Evolutionary conservation across 805 yeast species (phyloP).

Genomic region (Tetrapisispora arboricola): DNA sequence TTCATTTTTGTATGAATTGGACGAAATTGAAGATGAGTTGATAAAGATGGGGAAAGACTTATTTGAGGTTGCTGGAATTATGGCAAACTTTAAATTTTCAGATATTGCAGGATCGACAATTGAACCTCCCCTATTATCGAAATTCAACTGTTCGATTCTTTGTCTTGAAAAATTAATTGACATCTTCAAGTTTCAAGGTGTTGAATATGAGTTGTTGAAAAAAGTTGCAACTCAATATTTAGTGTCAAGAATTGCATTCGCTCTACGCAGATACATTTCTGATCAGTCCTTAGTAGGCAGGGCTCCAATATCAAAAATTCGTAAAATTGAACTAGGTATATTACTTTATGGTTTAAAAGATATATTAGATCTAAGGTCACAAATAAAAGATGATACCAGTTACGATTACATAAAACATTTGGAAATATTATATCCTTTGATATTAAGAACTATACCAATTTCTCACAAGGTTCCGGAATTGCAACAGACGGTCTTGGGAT

Average conservation of each 20-base stretch:
- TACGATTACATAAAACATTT: conserved; percentile 9
- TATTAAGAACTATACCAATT: conserved; percentile 26
- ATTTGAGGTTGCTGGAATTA: conserved; percentile 29
- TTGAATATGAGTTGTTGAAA: conserved; percentile 13
- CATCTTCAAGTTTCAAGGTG: conserved; percentile 27
- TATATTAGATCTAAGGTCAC: conserved; percentile 14
- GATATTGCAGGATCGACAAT: conserved; percentile 56
- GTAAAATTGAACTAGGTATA: conserved; percentile 48
- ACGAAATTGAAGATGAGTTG: conserved; percentile 40
- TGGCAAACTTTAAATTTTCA: conserved; percentile 36
- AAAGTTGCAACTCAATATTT: conserved; percentile 37
- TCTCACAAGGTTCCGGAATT: conserved; percentile 25
- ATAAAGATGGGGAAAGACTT: conserved; percentile 23
- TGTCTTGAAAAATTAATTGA: conserved; percentile 48
- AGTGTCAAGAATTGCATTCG: conserved; percentile 47
- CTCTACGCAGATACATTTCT: conserved; percentile 52
- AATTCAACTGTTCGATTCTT: conserved; percentile 39
- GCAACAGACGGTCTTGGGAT: conserved; percentile 20
- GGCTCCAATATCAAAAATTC: conserved; percentile 59
- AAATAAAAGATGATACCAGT: neutral
- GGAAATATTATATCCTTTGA: conserved; percentile 20
- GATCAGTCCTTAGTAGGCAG: conserved; percentile 49
- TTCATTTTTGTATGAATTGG: conserved; percentile 50
- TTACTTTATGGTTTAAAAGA: conserved; percentile 36
- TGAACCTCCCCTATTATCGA: conserved; percentile 34